Conservation (phyloP, 148 eudicot genomes). For the Amaranthus palmeri region DNA sequence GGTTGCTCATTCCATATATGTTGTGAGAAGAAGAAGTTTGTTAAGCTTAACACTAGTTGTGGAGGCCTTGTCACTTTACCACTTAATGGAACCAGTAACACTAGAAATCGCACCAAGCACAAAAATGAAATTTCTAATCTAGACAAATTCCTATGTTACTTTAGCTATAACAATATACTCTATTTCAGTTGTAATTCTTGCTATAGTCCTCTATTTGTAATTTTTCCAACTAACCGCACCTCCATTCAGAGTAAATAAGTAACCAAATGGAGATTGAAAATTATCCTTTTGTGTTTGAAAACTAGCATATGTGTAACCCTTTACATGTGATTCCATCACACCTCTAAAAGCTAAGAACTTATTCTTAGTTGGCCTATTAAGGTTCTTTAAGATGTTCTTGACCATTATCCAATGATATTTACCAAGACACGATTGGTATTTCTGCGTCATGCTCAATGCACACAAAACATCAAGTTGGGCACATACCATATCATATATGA, state of each 20-base stretch:
- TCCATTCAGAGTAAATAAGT: neutral
- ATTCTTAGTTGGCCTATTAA: constrained; percentile 14
- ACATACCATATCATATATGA: constrained; percentile 10
- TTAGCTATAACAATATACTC: neutral
- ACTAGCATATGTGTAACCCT: constrained; percentile 7
- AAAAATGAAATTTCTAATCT: neutral
- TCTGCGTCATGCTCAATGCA: neutral
- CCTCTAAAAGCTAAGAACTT: constrained; percentile 11
- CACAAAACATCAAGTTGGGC: neutral
- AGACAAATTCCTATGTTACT: neutral
- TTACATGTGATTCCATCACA: neutral
- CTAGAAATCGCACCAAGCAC: neutral
- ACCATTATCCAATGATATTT: constrained; percentile 14
- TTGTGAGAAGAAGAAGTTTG: too few relatives aligned
- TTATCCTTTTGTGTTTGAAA: neutral
- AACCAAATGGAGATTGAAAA: neutral
- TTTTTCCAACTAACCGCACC: neutral
- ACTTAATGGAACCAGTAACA: neutral
- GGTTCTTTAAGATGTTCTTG: constrained; percentile 17
- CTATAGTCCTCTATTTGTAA: neutral
- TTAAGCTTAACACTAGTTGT: too few relatives aligned
- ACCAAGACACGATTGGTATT: constrained; percentile 15
- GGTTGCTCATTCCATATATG: too few relatives aligned
- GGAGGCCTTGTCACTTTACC: too few relatives aligned
- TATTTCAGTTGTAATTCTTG: neutral